Base-by-base conservation (phyloP, 2,329 filamentous ascomycete species). In the Talaromyces sp. region DNA sequence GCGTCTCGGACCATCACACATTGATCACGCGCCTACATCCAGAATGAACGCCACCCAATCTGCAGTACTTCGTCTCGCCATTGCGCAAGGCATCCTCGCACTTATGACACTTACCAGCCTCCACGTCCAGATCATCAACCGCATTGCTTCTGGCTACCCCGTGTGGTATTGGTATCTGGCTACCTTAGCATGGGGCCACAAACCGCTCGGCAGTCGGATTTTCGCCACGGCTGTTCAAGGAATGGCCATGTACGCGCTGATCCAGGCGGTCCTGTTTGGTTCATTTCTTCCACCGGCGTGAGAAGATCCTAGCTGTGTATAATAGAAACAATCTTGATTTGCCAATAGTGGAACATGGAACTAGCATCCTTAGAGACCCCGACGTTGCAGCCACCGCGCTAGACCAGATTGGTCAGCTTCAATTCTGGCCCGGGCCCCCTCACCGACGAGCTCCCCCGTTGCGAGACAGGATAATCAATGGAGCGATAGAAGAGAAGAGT, bases 51-150 rank as follows among this genome's bases (percentile, higher is more conserved):
- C 43, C 15, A 36, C 50, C 31, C 52, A 53, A 31, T 65, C 66
- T 17, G 66, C 74, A 54, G 67, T 80, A 6, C 73, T 73, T 28
- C 81, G 83, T 21, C 77, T 96, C 61, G 90, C 90, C 1, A 73
- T 86, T 3, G 82, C 84, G 3, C 93, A 99, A 72, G 73, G 89
- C 1, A 58, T 92, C 3, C 78, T 99, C 17, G 86, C 88, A 1
- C 61, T 83, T 2, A 72, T 93, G 60, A 89, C 91, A 19, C 73
- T 92, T 19, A 90, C 87, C 11, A 90, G 78, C 62, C 96, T 95
- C 69, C 94, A 99, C 69, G 88, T 97, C 25, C 94, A 99, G 73
- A 95, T 99, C 64, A 88, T 97, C 66, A 96, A 88, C 45, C 84
- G 94, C 22, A 81, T 99, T 15, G 88, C 90, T 1, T 96, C 92